These are phyloP conservation scores for Phyllosticta ampelicida DNA, from an alignment of 2,329 filamentous ascomycete genomes.

Conservation along the genomic window DNA sequence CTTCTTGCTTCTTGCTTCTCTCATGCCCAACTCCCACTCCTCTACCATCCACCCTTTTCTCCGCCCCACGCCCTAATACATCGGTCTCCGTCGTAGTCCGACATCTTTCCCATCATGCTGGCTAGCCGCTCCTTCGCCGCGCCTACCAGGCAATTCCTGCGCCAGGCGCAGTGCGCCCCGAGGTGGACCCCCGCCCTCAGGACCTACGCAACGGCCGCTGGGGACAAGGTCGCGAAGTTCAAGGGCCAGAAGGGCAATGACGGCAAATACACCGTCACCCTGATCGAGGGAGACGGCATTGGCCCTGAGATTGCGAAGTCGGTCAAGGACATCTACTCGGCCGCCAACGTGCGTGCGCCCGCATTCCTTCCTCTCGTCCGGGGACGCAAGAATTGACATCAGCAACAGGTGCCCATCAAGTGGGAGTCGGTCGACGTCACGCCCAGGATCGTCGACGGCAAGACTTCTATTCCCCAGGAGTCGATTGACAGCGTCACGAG, in stretches of 20 bases:
- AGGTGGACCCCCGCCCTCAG: constrained; percentile 17
- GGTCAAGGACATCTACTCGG: constrained; percentile 96
- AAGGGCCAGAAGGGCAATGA: constrained; percentile 79
- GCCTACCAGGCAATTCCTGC: constrained; percentile 70
- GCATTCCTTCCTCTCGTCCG: constrained; percentile 5
- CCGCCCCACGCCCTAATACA: constrained; percentile 1
- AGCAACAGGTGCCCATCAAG: constrained; percentile 66
- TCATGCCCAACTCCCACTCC: not conserved
- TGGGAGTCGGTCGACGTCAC: constrained; percentile 98
- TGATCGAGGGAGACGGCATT: constrained; percentile 99
- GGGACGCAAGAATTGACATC: constrained; percentile 7
- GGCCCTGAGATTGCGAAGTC: constrained; percentile 96
- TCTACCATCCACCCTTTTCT: constrained; percentile 1
- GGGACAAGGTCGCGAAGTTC: constrained; percentile 81
- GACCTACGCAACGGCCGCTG: constrained; percentile 47
- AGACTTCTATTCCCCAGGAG: constrained; percentile 84
- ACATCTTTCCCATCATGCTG: constrained; percentile 55
- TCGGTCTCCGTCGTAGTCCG: constrained; percentile 3
- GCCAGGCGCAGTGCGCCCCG: constrained; percentile 40
- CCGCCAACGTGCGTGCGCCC: constrained; percentile 60
- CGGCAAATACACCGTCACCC: constrained; percentile 88
- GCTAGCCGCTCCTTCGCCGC: constrained; percentile 67
- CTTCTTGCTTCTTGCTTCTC: constrained; percentile 1
- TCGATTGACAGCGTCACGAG: constrained; percentile 87
- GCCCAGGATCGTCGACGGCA: constrained; percentile 85